phyloP scores from a whole-genome alignment of 345 rosid species.

The Microcos paniculata region DNA sequence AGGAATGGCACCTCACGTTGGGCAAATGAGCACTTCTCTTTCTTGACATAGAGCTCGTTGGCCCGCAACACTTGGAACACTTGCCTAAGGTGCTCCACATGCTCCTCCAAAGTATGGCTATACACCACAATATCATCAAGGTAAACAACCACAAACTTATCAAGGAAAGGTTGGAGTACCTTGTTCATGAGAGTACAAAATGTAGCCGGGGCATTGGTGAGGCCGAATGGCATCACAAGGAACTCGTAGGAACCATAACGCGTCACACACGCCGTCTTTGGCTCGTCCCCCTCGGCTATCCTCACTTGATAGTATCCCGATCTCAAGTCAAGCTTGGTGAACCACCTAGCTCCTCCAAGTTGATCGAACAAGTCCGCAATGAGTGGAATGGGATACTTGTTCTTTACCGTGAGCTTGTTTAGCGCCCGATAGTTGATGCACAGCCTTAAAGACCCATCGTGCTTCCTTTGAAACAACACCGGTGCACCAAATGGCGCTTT shows the following conservation, averaged over 20 bases:
- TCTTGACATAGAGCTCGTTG: not conserved
- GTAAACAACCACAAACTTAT: too few species aligned
- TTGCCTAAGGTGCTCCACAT: not conserved
- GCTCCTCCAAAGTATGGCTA: not conserved
- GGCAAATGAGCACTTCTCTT: not conserved
- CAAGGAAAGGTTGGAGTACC: not conserved
- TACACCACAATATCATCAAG: not conserved
- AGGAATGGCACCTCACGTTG: not conserved
- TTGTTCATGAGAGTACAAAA: not conserved
- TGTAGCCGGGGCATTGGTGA: not conserved
- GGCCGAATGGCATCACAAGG: not conserved
- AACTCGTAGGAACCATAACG: not conserved
- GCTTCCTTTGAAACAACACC: not conserved
- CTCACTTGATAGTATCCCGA: not conserved
- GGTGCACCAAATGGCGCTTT: not conserved
- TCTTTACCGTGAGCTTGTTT: slow-evolving; percentile 9
- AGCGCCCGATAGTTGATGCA: not conserved
- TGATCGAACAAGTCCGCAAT: not conserved
- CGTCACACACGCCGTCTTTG: not conserved
- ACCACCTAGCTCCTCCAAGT: not conserved
- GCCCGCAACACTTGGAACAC: not conserved
- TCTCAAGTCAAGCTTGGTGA: not conserved
- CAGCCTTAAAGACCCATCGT: not conserved
- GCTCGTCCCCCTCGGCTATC: not conserved
- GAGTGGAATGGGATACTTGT: not conserved